phyloP scores from a whole-genome alignment of 768 basidiomycete genomes.

The Chalciporus chontae region DNA sequence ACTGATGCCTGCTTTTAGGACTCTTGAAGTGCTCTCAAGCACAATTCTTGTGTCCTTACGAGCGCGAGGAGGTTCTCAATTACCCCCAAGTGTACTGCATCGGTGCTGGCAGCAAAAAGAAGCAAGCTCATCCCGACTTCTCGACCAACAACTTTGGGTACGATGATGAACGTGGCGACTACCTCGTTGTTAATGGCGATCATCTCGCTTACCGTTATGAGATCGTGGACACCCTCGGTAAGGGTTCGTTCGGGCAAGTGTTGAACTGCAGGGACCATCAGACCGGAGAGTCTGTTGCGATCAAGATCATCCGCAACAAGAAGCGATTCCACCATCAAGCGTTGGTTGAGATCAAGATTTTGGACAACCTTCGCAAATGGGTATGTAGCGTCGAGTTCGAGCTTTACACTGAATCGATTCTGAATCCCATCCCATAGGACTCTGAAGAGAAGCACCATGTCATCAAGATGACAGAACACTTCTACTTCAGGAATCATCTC shows the following conservation, averaged over 20 bases:
- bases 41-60: conserved; percentile 79
- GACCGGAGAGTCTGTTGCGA: conserved; percentile 93
- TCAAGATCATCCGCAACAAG: conserved; percentile 99
- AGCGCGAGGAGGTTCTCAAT: conserved; percentile 88
- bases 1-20: conserved; percentile 37
- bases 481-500: conserved; percentile 95
- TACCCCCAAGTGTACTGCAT: conserved; percentile 80
- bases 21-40: conserved; percentile 63
- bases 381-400: conserved; percentile 42
- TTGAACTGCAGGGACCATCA: conserved; percentile 92
- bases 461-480: conserved; percentile 97
- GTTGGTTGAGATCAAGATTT: conserved; percentile 97
- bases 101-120: conserved; percentile 81
- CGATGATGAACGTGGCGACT: conserved; percentile 98
- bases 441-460: conserved; percentile 95
- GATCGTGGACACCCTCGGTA: conserved; percentile 86
- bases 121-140: conserved; percentile 67
- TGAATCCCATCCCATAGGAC: conserved; percentile 58
- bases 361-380: conserved; percentile 97
- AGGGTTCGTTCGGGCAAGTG: conserved; percentile 98
- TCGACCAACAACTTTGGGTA: conserved; percentile 89
- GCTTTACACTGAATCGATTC: background rate
- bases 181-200: conserved; percentile 83
- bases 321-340: conserved; percentile 99
- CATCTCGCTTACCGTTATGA: conserved; percentile 98